Percentiles rank a stretch among this genome's conserved stretches.
phyloP scores from a whole-genome alignment of 352 stramenopile species.

The Pythium volutum region DNA sequence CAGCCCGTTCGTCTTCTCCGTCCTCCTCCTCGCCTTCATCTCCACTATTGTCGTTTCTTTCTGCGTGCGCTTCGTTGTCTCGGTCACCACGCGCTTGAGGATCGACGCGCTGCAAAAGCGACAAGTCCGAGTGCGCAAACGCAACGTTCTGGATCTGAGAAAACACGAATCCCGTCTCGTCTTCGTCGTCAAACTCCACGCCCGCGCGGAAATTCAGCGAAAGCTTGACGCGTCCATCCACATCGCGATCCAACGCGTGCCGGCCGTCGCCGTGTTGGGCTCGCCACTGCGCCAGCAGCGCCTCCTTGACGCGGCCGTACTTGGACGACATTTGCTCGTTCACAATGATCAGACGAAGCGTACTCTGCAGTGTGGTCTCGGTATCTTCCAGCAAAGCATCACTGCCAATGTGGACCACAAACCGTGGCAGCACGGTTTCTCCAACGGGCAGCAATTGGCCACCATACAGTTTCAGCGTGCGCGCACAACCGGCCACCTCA shows the following conservation, averaged over 20 bases:
- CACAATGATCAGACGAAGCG: slow-evolving; percentile 12
- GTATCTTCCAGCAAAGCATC: slow-evolving; percentile 10
- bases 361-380: slow-evolving; percentile 5
- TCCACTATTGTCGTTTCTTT: background rate
- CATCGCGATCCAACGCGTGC: slow-evolving; percentile 2
- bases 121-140: slow-evolving; percentile 11
- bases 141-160: slow-evolving; percentile 18
- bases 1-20: background rate
- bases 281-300: slow-evolving; percentile 2
- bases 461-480: slow-evolving; percentile 2
- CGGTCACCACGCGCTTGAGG: background rate
- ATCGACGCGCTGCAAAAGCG: slow-evolving; percentile 1
- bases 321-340: slow-evolving; percentile 16
- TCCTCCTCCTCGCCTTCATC: background rate
- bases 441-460: background rate
- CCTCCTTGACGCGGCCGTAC: background rate
- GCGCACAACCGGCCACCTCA: background rate
- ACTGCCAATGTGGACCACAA: slow-evolving; percentile 1
- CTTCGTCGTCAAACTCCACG: slow-evolving; percentile 16
- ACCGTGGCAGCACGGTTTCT: slow-evolving; percentile 1
- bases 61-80: background rate
- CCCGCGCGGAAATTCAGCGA: slow-evolving; percentile 7
- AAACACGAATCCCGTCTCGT: slow-evolving; percentile 11
- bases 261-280: background rate
- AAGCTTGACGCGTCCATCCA: slow-evolving; percentile 11